Base-by-base conservation (phyloP, 2,329 filamentous ascomycete genomes). In the Tolypocladium tundrense region DNA sequence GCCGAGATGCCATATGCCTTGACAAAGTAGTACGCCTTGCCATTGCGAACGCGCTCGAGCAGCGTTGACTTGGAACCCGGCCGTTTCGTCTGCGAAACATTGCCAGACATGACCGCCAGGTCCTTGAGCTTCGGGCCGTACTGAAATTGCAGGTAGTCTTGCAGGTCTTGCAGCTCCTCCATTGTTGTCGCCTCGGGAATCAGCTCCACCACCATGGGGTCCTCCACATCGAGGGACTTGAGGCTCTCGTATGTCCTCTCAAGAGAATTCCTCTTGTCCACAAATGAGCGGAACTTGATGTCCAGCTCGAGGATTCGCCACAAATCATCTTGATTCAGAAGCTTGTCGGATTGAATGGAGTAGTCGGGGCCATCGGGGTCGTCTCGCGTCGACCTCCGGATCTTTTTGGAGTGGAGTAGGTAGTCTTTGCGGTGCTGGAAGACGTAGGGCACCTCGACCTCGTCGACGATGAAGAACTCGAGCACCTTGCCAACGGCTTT, bases 341-440 rank as follows among this genome's bases (percentile, higher is more conserved):
- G 82, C 72, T 95, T 95, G 73, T 96, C 90, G 1, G 92, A 91
- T 60, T 79, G 82, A 58, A 93, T 84, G 58, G 86, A 85, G 67
- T 86, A 89, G 59, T 91, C 86, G 1, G 87, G 85, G 1, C 82
- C 85, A 65, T 91, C 86, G 10, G 83, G 81, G 63, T 93, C 87
- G 58, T 86, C 80, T 19, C 81, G 79, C 35, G 79, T 73, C 68
- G 85, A 70, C 76, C 85, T 80, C 57, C 79, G 75, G 8, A 82
- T 80, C 68, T 90, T 91, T 63, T 87, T 87, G 31, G 89, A 88
- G 67, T 97, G 91, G 58, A 99, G 95, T 50, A 99, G 82, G 69
- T 97, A 99, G 71, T 99, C 94, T 73, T 97, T 96, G 60, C 94
- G 90, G 69, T 99, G 94, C 71, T 97, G 93, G 72, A 97, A 97